Evolutionary conservation across 2,329 filamentous ascomycete genomes (phyloP), one percentile per base, ranked within the genome.

Genomic region (Fusarium sp.): DNA sequence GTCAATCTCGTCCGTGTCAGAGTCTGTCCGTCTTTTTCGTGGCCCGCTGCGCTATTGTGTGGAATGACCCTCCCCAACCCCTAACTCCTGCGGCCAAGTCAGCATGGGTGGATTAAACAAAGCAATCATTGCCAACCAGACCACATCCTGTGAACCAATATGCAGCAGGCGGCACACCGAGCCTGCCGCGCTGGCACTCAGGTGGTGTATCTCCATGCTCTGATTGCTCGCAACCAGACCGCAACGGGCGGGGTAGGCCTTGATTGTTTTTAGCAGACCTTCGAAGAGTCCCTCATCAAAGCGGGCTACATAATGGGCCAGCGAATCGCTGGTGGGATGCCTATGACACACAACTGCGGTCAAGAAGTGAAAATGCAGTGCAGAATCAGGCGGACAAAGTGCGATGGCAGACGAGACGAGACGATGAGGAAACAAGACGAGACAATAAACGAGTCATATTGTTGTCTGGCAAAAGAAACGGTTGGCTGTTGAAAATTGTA

Each of bases 91-190:
- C 57, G 58, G 65, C 72, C 73, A 74, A 62, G 69, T 73, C 73
- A 71, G 63, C 65, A 51, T 34, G 63, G 73, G 67, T 75, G 71
- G 71, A 72, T 71, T 62, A 65, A 62, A 62, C 50, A 60, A 62
- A 59, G 59, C 46, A 57, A 50, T 44, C 56, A 66, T 73, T 64
- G 21, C 73, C 73, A 75, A 75, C 71, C 67, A 75, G 57, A 51
- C 28, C 38, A 53, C 57, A 36, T 62, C 53, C 46, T 63, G 65
- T 66, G 61, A 66, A 63, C 71, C 55, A 33, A 51, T 58, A 73
- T 75, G 73, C 73, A 70, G 64, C 71, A 57, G 55, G 57, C 62
- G 62, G 73, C 73, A 75, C 73, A 75, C 73, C 73, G 73, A 73
- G 63, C 60, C 59, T 71, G 69, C 59, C 56, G 57, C 56, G 57